Percentiles rank a stretch among this genome's conserved stretches.
Evolutionary conservation across 352 stramenopile genomes (phyloP).

Genomic region (Pythium plurisporium): DNA sequence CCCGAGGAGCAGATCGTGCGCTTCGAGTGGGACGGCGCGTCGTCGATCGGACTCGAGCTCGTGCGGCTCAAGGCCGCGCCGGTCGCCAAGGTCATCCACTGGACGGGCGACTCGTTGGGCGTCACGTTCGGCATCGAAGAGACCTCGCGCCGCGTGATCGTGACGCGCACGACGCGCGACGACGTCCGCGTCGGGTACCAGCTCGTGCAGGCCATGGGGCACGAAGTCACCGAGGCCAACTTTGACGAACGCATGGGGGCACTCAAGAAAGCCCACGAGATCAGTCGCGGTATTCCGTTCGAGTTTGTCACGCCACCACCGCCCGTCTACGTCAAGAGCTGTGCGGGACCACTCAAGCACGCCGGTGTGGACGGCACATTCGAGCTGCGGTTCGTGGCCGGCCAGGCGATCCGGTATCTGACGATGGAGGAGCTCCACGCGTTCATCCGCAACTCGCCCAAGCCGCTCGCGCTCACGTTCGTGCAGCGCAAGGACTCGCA

Average conservation of each 20-base stretch:
- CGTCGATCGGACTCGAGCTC: conserved; percentile 50
- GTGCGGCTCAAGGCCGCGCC: conserved; percentile 35
- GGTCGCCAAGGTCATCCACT: conserved; percentile 29
- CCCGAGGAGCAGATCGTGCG: conserved; percentile 52
- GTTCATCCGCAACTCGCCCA: conserved; percentile 45
- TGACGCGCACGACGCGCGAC: conserved; percentile 48
- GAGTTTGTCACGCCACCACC: conserved; percentile 54
- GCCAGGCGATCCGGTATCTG: conserved; percentile 50
- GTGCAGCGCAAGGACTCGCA: conserved; percentile 49
- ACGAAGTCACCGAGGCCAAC: conserved; percentile 42
- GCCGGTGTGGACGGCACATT: conserved; percentile 54
- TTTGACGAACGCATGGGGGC: conserved; percentile 47
- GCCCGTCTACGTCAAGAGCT: conserved; percentile 50
- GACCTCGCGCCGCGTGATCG: conserved; percentile 56
- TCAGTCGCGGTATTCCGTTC: conserved; percentile 47
- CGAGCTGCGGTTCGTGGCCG: conserved; percentile 58
- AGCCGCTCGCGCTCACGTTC: conserved; percentile 62
- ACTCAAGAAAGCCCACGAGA: conserved; percentile 47
- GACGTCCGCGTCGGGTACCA: conserved; percentile 59
- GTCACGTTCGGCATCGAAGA: conserved; percentile 75
- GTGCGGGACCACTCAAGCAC: conserved; percentile 34
- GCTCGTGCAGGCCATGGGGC: conserved; percentile 39
- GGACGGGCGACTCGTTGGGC: conserved; percentile 44
- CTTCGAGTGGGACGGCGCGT: conserved; percentile 48
- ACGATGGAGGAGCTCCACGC: conserved; percentile 62